A percentile compares a stretch with the other conserved stretches of the same genome.
These are phyloP conservation scores for Kodamaea kakaduensis DNA, from an alignment of 805 yeast genomes.

Conservation along the genomic window DNA sequence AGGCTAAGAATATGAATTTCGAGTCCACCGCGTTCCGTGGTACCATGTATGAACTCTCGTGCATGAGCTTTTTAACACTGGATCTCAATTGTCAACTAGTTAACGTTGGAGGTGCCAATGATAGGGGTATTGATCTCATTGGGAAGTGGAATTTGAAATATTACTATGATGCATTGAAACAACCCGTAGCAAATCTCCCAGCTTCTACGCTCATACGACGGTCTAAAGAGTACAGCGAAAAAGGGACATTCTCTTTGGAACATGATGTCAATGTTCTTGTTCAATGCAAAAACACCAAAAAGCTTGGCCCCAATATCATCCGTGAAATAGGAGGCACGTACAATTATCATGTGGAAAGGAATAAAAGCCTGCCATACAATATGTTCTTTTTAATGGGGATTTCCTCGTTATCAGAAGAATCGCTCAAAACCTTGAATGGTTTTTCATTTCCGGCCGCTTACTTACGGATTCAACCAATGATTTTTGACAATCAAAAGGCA, in stretches of 20 bases:
- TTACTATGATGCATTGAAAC: slow-evolving; percentile 1
- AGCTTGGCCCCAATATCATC: slow-evolving; percentile 43
- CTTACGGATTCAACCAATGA: slow-evolving; percentile 35
- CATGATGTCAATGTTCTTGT: slow-evolving; percentile 41
- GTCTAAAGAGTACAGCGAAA: slow-evolving; percentile 16
- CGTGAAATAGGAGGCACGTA: slow-evolving; percentile 55
- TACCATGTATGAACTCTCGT: slow-evolving; percentile 49
- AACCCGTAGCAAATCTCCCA: slow-evolving; percentile 5
- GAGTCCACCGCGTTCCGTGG: slow-evolving; percentile 49
- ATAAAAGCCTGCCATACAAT: slow-evolving; percentile 14
- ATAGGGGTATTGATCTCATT: slow-evolving; percentile 53
- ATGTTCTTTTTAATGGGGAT: slow-evolving; percentile 46
- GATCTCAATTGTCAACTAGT: slow-evolving; percentile 36
- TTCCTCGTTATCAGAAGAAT: slow-evolving; percentile 45
- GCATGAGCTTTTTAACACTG: slow-evolving; percentile 35
- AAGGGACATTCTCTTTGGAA: slow-evolving; percentile 17
- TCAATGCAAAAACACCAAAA: slow-evolving; percentile 49
- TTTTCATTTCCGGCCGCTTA: slow-evolving; percentile 44
- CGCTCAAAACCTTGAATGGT: slow-evolving; percentile 41
- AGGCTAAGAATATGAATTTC: slow-evolving; percentile 16
- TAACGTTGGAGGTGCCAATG: slow-evolving; percentile 54
- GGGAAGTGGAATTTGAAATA: slow-evolving; percentile 47
- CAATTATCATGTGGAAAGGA: slow-evolving; percentile 26
- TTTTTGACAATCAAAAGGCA: slow-evolving; percentile 18
- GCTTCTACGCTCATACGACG: slow-evolving; percentile 16